Evolutionary conservation across 148 eudicot genomes (phyloP), one percentile per base, ranked within the genome.

Genomic region (Camellia japonica): DNA sequence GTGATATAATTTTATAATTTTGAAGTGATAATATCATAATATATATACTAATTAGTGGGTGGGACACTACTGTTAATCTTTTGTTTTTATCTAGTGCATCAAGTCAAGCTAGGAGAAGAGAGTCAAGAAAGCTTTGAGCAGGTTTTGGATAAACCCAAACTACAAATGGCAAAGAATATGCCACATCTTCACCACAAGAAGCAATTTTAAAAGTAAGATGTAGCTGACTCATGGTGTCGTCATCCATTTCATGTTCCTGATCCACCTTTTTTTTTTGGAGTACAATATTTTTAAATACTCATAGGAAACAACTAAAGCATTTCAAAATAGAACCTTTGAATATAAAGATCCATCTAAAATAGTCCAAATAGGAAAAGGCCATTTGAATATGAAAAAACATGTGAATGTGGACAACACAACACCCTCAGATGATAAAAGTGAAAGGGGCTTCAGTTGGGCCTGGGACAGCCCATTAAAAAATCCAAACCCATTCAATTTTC

Each of bases 121-220:
- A 16, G 11, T 49, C 23, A 16, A 70, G 73, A 71, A 46, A 10
- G 43, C 8, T 72, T 52, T 72, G 75, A 11, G 5, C 43, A 12
- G 19, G 74, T 71, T 71, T 72, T 52, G 75, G 75, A 72, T 49
- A 72, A 72, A 38, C 75, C 75, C 56, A 72, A 72, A 51, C 75
- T 51, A 72, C 60, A 72, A 51, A 52, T 72, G 60, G 43, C 42
- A 49, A 72, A 72, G 61, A 12, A 23, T 4, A 3, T 1, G 20
- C 20, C 20, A 14, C 23, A 61, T 61, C 6, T 30, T 30, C 38
- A 30, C 38, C 38, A 30, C 38, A 30, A 30, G 38, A 30, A 30
- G 38, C 38, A 30, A 30, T 30, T 30, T 30, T 30, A 30, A 30
- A 30, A 30, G 38, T 30, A 30, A 30, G 42, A 71, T 1, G 8